A percentile compares a stretch with the other conserved stretches of the same genome.
Evolutionary conservation across 1,139 yeast species (phyloP).

Genomic region (Magnusiomyces tetraspermus): DNA sequence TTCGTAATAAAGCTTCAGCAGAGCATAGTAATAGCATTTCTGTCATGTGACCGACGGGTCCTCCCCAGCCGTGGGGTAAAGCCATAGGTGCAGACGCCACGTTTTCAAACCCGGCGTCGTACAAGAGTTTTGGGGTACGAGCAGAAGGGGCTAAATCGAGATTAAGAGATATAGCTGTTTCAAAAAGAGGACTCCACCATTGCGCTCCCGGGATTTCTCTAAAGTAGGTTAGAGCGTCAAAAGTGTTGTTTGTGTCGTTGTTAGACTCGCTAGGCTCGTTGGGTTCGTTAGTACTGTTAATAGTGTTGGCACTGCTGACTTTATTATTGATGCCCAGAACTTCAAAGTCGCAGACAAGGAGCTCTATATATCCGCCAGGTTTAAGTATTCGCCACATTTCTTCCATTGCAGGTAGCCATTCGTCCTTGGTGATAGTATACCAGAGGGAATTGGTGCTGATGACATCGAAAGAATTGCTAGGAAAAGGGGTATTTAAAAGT

Average conservation of each 20-base stretch:
- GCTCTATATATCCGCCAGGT: slow-evolving; percentile 35
- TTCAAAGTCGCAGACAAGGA: slow-evolving; percentile 29
- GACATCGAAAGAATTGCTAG: slow-evolving; percentile 31
- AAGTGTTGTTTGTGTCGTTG: too few species aligned
- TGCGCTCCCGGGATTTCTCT: too few species aligned
- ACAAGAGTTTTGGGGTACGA: slow-evolving; percentile 21
- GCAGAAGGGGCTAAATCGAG: slow-evolving; percentile 30
- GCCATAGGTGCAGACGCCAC: slow-evolving; percentile 24
- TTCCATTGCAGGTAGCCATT: slow-evolving; percentile 31
- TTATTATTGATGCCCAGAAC: slow-evolving; percentile 17
- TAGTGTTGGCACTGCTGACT: neutral
- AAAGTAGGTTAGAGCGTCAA: too few species aligned
- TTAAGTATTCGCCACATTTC: slow-evolving; percentile 35
- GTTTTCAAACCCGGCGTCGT: slow-evolving; percentile 29
- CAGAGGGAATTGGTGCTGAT: slow-evolving; percentile 30
- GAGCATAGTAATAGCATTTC: slow-evolving; percentile 27
- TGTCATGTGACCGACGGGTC: slow-evolving; percentile 28
- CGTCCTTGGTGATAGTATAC: slow-evolving; percentile 25
- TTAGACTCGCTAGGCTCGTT: slow-evolving; percentile 20
- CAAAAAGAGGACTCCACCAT: slow-evolving; percentile 25
- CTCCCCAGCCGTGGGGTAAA: slow-evolving; percentile 31
- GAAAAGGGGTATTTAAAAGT: slow-evolving; percentile 29
- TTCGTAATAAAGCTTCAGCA: slow-evolving; percentile 23
- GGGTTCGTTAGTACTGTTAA: too few species aligned
- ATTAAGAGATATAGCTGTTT: slow-evolving; percentile 23